phyloP scores from a whole-genome alignment of 192 early-diverging fungal genomes.

The Coemansia sp. region DNA sequence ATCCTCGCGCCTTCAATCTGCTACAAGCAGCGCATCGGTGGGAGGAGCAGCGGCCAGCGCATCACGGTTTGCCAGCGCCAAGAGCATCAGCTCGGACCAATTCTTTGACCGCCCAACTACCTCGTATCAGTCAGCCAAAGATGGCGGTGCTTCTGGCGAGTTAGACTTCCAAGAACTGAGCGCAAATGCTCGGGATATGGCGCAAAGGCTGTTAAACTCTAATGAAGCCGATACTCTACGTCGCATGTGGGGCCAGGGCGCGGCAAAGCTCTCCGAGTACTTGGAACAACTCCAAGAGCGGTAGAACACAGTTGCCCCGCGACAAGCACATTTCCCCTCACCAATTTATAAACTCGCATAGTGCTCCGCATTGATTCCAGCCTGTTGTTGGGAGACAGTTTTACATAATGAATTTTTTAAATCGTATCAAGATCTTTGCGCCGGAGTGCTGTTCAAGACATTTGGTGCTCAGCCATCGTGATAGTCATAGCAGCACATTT shows the following conservation, averaged over 20 bases:
- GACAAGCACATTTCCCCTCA: background rate
- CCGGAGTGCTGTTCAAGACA: background rate
- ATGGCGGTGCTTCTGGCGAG: conserved; percentile 78
- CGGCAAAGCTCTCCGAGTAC: conserved; percentile 47
- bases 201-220: conserved; percentile 55
- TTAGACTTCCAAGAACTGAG: conserved; percentile 56
- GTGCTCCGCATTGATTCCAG: background rate
- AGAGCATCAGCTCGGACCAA: conserved; percentile 76
- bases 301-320: conserved; percentile 9
- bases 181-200: conserved; percentile 55
- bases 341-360: background rate
- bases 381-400: background rate
- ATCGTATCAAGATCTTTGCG: background rate
- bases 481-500: background rate
- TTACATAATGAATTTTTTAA: background rate
- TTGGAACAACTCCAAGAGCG: conserved; percentile 52
- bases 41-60: background rate
- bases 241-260: conserved; percentile 53
- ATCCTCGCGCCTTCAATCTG: background rate
- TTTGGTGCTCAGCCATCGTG: background rate
- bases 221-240: conserved; percentile 54
- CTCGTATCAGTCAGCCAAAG: conserved; percentile 54
- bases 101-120: conserved; percentile 81
- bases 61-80: conserved; percentile 15
- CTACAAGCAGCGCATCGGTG: background rate